Conservation (phyloP, 83 land plant species). For the Thuja plicata region DNA sequence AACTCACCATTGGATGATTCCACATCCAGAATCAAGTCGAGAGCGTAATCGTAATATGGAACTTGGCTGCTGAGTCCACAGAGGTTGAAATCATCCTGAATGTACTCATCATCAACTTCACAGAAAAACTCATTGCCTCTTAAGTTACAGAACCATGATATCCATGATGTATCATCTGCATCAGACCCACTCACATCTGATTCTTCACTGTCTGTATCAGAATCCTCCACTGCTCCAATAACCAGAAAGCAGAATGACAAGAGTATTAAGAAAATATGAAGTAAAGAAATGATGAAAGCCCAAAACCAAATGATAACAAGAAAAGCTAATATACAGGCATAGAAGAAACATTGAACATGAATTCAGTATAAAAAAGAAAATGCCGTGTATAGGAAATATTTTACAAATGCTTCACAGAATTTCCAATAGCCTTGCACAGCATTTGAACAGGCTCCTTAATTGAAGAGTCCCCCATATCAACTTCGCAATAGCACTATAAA, state of each 20-base stretch:
- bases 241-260: neutral
- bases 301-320: neutral
- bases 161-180: constrained; percentile 88
- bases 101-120: constrained; percentile 86
- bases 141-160: constrained; percentile 85
- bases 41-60: constrained; percentile 86
- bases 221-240: constrained; percentile 48
- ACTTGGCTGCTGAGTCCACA: constrained; percentile 85
- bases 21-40: constrained; percentile 80
- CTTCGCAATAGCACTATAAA: neutral
- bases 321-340: neutral
- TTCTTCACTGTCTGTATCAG: constrained; percentile 89
- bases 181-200: constrained; percentile 90
- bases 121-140: constrained; percentile 93
- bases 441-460: neutral
- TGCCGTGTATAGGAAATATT: neutral
- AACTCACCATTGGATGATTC: constrained; percentile 65
- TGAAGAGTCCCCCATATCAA: neutral
- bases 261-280: neutral
- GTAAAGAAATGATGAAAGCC: neutral
- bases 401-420: neutral
- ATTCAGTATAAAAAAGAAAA: neutral
- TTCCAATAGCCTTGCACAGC: neutral
- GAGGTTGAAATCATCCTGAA: constrained; percentile 86
- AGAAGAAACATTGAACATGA: neutral